Base-by-base conservation (phyloP, 495 filamentous ascomycete species). In the Penicillium riverlandense region DNA sequence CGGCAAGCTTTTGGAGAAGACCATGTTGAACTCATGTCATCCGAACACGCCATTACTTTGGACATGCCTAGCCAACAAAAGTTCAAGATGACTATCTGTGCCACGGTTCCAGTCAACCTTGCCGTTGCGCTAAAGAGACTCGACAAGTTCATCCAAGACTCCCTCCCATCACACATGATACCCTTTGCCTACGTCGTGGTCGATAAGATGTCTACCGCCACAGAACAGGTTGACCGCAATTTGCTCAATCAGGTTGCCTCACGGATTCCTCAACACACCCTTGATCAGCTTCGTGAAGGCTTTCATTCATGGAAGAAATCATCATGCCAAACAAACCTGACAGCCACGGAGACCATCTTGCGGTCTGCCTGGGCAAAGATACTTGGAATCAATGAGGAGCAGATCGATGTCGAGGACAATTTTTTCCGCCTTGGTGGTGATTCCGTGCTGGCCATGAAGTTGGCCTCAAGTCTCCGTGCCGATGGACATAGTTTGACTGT, bases 371-470 rank as follows among this genome's bases (percentile, higher is more conserved):
- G 76, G 77, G 66, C 66, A 5, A 53, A 58, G 1, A 62, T 74
- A 1, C 59, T 81, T 0, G 59, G 60, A 2, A 48, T 76, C 1
- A 11, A 38, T 1, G 37, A 48, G 0, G 62, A 62, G 11, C 39
- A 61, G 4, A 69, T 77, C n/a, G 67, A 65, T 9, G 45, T 64
- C 0, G 62, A 69, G 9, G 68, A 73, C 43, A 67, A 67, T 49
- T 75, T 75, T 51, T 69, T 75, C 59, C 61, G 63, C 1, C 59
- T 70, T 0, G 71, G 71, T 29, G 71, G 71, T 29, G 66, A 73
- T 45, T 75, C 71, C 9, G 56, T 75, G 8, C 40, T 65, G 6
- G 71, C 71, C 1, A 75, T 75, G 67, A 70, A 67, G 30, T 39
- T 75, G 7, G 67, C 68, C 0, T 65, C 70, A 1, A 53, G 47